phyloP scores from a whole-genome alignment of 73 alveolate species.

The Blepharisma stoltei region DNA sequence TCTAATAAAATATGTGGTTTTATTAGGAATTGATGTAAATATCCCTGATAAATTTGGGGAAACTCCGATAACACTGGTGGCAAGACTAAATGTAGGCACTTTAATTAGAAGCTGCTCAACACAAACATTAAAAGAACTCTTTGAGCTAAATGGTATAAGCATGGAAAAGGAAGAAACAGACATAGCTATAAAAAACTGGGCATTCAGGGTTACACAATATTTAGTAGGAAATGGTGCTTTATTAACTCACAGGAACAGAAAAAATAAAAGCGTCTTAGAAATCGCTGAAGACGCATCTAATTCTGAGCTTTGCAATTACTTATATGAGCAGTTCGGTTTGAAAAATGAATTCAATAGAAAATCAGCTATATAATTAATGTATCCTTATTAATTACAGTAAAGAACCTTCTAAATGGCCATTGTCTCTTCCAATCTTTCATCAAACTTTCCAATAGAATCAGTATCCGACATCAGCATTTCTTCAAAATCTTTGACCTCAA shows the following conservation, averaged over 20 bases:
- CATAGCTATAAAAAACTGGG: neutral
- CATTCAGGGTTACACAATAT: neutral
- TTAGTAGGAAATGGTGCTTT: constrained; percentile 14
- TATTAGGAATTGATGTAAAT: constrained; percentile 18
- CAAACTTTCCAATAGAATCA: too few relatives aligned
- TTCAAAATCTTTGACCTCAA: too few relatives aligned
- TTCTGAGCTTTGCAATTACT: neutral
- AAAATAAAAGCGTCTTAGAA: neutral
- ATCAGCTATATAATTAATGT: too few relatives aligned
- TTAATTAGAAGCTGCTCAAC: constrained; percentile 23
- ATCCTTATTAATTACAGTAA: too few relatives aligned
- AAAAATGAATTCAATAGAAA: neutral
- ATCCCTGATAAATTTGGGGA: constrained; percentile 2
- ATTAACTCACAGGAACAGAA: neutral
- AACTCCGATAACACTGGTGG: constrained; percentile 3
- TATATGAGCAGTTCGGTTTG: constrained; percentile 7
- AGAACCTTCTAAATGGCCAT: too few relatives aligned
- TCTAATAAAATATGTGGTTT: neutral
- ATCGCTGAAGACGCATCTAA: constrained; percentile 8
- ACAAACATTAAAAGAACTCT: neutral
- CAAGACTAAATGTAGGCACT: neutral
- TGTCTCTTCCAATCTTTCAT: too few relatives aligned
- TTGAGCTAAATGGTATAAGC: neutral
- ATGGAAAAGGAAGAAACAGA: constrained; percentile 17
- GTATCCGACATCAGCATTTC: too few relatives aligned